Percentiles rank a stretch among this genome's conserved stretches.
phyloP scores from a whole-genome alignment of 441 rosid species.

The Croton setiger region DNA sequence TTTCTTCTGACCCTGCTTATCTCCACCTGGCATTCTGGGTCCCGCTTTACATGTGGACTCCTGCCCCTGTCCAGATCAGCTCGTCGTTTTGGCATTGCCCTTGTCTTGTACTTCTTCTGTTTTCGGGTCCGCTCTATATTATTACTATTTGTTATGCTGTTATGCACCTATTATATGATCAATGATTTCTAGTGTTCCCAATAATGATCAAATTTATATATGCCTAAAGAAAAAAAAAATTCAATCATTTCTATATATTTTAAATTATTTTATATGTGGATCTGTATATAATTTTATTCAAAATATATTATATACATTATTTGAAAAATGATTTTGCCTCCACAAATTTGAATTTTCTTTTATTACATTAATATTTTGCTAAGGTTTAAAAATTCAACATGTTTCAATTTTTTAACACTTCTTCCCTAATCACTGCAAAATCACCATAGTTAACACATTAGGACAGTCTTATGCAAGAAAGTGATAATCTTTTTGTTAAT shows the following conservation, averaged over 20 bases:
- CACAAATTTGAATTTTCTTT: no score
- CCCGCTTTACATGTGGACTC: slow-evolving; percentile 19
- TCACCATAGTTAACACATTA: no score
- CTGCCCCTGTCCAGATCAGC: slow-evolving; percentile 23
- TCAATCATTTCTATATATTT: background rate
- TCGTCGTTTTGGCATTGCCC: slow-evolving; percentile 7
- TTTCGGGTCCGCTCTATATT: slow-evolving; percentile 2
- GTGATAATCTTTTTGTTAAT: no score
- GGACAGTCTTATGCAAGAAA: no score
- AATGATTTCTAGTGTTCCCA: slow-evolving; percentile 20
- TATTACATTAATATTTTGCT: no score
- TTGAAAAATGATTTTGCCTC: background rate
- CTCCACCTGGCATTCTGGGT: slow-evolving; percentile 31
- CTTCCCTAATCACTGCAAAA: no score
- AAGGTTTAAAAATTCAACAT: no score
- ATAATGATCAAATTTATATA: slow-evolving; percentile 11
- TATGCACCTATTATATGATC: slow-evolving; percentile 9
- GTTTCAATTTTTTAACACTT: no score
- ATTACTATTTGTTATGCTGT: background rate
- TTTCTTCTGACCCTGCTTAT: background rate
- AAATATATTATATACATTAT: background rate
- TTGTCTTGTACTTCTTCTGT: slow-evolving; percentile 8
- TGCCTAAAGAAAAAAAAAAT: background rate
- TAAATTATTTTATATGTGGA: background rate
- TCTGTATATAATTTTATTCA: background rate